phyloP scores from a whole-genome alignment of 225 moss, liverwort and hornwort genomes.

The Bryoerythrophyllum caledonicum region DNA sequence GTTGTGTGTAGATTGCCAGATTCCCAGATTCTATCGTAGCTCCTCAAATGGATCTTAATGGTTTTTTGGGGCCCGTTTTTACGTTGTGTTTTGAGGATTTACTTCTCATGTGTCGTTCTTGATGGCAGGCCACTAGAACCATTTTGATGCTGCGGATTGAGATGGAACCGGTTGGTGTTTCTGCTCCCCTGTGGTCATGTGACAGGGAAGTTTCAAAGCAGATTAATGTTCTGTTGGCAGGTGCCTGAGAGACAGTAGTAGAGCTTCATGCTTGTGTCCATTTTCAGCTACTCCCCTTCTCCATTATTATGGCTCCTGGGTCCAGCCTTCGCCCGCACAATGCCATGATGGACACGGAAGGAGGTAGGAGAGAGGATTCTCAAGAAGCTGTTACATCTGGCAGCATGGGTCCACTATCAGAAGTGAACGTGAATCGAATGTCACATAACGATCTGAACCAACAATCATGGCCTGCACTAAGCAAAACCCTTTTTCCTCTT shows the following conservation, averaged over 20 bases:
- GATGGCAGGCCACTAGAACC: slow-evolving; percentile 26
- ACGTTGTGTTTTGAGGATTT: slow-evolving; percentile 7
- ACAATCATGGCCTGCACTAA: too few relatives aligned
- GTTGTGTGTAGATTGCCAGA: slow-evolving; percentile 1
- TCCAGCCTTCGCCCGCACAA: slow-evolving; percentile 39
- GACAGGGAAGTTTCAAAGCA: slow-evolving; percentile 2
- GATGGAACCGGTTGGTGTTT: too few relatives aligned
- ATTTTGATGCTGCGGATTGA: slow-evolving; percentile 29
- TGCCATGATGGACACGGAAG: slow-evolving; percentile 45
- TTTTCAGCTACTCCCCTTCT: background rate
- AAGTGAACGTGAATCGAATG: slow-evolving; percentile 41
- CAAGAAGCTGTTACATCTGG: slow-evolving; percentile 44
- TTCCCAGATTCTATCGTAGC: background rate
- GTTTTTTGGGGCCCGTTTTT: too few relatives aligned
- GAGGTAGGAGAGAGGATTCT: slow-evolving; percentile 24
- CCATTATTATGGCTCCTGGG: slow-evolving; percentile 43
- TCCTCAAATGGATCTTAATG: background rate
- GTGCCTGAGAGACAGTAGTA: too few relatives aligned
- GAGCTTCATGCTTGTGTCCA: too few relatives aligned
- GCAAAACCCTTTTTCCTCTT: slow-evolving; percentile 51
- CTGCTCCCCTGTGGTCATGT: slow-evolving; percentile 15
- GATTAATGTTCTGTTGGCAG: slow-evolving; percentile 3
- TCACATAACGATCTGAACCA: slow-evolving; percentile 25
- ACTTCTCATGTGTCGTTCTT: background rate
- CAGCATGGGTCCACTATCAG: slow-evolving; percentile 29